Percentiles rank a stretch among this genome's conserved stretches.
phyloP scores from a whole-genome alignment of 768 basidiomycete species.

The Tylopilus sp. region DNA sequence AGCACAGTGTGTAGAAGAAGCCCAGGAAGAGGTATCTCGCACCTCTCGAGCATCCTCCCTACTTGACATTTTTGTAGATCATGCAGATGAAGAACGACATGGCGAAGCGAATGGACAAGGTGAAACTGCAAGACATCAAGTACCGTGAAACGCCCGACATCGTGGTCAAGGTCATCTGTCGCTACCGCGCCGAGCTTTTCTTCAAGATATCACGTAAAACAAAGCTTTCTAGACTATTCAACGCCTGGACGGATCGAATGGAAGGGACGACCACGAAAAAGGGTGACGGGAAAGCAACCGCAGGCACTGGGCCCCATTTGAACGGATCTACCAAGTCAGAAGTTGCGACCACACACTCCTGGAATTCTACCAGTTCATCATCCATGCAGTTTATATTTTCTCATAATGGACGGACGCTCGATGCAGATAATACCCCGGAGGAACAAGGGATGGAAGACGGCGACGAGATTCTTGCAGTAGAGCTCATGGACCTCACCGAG shows the following conservation, averaged over 20 bases:
- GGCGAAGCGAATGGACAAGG: slow-evolving; percentile 75
- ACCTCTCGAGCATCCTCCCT: not conserved
- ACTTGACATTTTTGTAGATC: slow-evolving; percentile 45
- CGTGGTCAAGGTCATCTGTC: slow-evolving; percentile 83
- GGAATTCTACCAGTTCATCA: slow-evolving; percentile 37
- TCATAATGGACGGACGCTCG: slow-evolving; percentile 75
- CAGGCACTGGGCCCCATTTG: slow-evolving; percentile 28
- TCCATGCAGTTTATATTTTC: slow-evolving; percentile 83
- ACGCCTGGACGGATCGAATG: slow-evolving; percentile 89
- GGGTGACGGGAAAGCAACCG: slow-evolving; percentile 31
- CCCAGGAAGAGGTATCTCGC: slow-evolving; percentile 69
- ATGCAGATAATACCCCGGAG: slow-evolving; percentile 80
- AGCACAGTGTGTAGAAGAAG: slow-evolving; percentile 77
- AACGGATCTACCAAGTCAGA: slow-evolving; percentile 54
- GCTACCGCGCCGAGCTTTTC: slow-evolving; percentile 86
- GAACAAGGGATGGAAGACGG: slow-evolving; percentile 85
- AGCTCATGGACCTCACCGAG: slow-evolving; percentile 87
- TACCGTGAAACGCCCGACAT: slow-evolving; percentile 87
- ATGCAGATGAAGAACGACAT: slow-evolving; percentile 80
- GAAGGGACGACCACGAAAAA: slow-evolving; percentile 55
- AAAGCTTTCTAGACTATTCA: slow-evolving; percentile 77
- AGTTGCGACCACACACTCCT: slow-evolving; percentile 43
- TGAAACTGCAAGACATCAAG: slow-evolving; percentile 74
- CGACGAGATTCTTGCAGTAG: slow-evolving; percentile 86
- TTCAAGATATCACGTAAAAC: slow-evolving; percentile 93